A percentile compares a stretch with the other conserved stretches of the same genome.
Conservation (phyloP, 1,284 basidiomycete species). For the Stereum hirsutum region DNA sequence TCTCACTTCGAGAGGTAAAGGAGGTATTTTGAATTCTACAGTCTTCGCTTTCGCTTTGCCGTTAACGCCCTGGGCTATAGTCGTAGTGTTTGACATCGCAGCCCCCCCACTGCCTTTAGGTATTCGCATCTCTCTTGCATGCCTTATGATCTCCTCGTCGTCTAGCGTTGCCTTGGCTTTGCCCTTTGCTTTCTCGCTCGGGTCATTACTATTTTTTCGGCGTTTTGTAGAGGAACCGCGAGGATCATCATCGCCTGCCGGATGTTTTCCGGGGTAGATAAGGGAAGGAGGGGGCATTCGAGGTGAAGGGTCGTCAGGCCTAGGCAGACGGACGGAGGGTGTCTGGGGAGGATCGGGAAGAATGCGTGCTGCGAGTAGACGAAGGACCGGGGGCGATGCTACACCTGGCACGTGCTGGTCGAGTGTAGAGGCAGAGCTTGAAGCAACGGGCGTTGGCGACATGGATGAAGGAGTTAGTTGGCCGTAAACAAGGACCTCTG, state of each 20-base stretch:
- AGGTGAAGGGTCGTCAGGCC: conserved; percentile 72
- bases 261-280: no score
- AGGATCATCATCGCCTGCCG: no score
- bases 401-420: no score
- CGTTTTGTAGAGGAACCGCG: no score
- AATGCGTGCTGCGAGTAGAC: conserved; percentile 51
- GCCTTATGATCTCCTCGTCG: conserved; percentile 8
- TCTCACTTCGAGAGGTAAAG: conserved; percentile 16
- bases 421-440: conserved; percentile 14
- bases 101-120: conserved; percentile 4
- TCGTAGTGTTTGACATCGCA: not conserved
- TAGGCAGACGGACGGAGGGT: conserved; percentile 34
- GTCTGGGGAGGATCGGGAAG: conserved; percentile 28
- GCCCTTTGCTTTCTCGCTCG: not conserved
- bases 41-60: conserved; percentile 1
- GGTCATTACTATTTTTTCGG: not conserved
- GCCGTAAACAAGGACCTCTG: conserved; percentile 61
- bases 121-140: conserved; percentile 20
- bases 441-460: conserved; percentile 7
- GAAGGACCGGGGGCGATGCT: conserved; percentile 21
- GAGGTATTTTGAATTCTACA: conserved; percentile 29
- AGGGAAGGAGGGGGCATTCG: conserved; percentile 53
- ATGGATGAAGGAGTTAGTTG: conserved; percentile 22
- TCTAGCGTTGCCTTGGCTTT: conserved; percentile 9
- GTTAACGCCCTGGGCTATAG: no score